Evolutionary conservation across 495 filamentous ascomycete genomes (phyloP).

Genomic region (Aspergillus wentii): DNA sequence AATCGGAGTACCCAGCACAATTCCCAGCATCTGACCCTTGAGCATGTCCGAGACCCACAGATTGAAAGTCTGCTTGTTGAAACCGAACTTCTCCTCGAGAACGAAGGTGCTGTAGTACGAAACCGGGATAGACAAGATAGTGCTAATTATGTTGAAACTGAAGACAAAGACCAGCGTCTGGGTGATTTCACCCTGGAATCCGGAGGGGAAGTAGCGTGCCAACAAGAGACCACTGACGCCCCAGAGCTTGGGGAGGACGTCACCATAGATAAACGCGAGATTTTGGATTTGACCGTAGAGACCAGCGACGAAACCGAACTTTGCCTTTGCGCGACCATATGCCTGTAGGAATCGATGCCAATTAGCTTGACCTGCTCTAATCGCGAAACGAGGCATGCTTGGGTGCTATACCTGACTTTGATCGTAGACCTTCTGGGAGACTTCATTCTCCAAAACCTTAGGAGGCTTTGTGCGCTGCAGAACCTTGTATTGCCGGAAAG

Average conservation of each 20-base stretch:
- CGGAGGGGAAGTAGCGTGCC: slow-evolving; percentile 63
- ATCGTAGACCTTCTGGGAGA: slow-evolving; percentile 86
- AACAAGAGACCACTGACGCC: slow-evolving; percentile 69
- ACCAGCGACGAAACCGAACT: slow-evolving; percentile 72
- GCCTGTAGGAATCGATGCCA: slow-evolving; percentile 44
- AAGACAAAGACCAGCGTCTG: slow-evolving; percentile 92
- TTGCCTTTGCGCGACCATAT: slow-evolving; percentile 92
- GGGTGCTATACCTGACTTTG: slow-evolving; percentile 68
- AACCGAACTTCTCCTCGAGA: slow-evolving; percentile 93
- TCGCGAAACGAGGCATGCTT: neutral
- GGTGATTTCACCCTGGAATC: slow-evolving; percentile 86
- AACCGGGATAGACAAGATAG: slow-evolving; percentile 71
- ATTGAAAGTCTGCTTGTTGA: slow-evolving; percentile 93
- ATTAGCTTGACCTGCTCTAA: neutral
- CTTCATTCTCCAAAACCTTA: slow-evolving; percentile 77
- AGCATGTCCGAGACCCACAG: slow-evolving; percentile 88
- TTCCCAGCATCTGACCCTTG: slow-evolving; percentile 79
- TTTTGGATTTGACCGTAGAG: slow-evolving; percentile 85
- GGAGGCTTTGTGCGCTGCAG: slow-evolving; percentile 74
- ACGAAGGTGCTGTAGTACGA: slow-evolving; percentile 92
- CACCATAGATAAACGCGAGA: slow-evolving; percentile 79
- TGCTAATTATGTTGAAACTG: slow-evolving; percentile 74
- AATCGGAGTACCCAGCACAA: slow-evolving; percentile 77
- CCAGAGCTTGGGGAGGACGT: slow-evolving; percentile 90
- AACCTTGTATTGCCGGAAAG: slow-evolving; percentile 80